A percentile compares a stretch with the other conserved stretches of the same genome.
Conservation (phyloP, 2,329 filamentous ascomycete genomes). For the Hypoxylon sp. region DNA sequence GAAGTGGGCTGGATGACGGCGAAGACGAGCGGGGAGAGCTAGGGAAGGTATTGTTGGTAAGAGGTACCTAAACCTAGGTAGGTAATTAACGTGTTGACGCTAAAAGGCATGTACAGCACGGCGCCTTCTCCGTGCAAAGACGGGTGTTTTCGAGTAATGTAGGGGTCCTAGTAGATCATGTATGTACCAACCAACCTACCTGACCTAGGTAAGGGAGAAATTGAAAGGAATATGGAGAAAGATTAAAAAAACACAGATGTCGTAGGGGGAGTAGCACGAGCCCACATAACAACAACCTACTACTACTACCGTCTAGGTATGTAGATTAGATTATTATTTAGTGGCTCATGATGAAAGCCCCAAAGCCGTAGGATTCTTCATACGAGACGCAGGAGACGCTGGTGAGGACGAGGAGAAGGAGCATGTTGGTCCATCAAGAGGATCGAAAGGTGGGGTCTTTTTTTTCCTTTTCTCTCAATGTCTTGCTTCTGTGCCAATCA, state of each 20-base stretch:
- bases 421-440: constrained; percentile 40
- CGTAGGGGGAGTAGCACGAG: constrained; percentile 18
- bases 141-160: constrained; percentile 32
- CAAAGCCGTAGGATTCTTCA: constrained; percentile 34
- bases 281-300: constrained; percentile 22
- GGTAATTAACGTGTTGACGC: constrained; percentile 23
- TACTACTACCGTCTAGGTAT: constrained; percentile 6
- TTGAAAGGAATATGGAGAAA: constrained; percentile 9
- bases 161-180: constrained; percentile 34
- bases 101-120: constrained; percentile 26
- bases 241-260: not conserved
- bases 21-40: constrained; percentile 37
- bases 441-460: constrained; percentile 42
- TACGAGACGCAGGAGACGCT: constrained; percentile 19
- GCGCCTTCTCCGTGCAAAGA: constrained; percentile 26
- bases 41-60: constrained; percentile 24
- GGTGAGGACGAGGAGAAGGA: constrained; percentile 31
- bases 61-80: constrained; percentile 19
- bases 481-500: constrained; percentile 43
- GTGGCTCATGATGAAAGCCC: constrained; percentile 33
- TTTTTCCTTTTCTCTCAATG: constrained; percentile 30
- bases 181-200: constrained; percentile 24
- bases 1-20: constrained; percentile 42
- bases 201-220: constrained; percentile 20
- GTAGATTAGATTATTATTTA: constrained; percentile 9